These are phyloP conservation scores for Neospermospora avenae DNA, from an alignment of 2,329 filamentous ascomycete species.

Conservation along the genomic window DNA sequence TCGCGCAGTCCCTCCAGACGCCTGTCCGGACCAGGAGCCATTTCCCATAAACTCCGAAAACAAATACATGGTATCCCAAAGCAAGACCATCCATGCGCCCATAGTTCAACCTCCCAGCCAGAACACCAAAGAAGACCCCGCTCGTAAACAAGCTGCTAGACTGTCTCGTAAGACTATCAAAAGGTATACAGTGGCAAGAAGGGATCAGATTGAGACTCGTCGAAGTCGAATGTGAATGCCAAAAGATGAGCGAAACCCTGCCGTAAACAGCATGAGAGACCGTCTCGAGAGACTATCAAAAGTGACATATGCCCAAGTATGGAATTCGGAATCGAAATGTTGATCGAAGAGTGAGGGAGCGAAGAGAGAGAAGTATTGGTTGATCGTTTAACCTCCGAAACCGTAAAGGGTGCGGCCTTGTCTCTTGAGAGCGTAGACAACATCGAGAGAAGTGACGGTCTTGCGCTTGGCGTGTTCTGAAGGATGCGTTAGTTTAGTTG, in stretches of 20 bases:
- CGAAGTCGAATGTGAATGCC: slow-evolving; percentile 20
- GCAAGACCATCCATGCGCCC: slow-evolving; percentile 5
- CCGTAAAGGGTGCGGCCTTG: slow-evolving; percentile 66
- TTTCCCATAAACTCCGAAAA: slow-evolving; percentile 25
- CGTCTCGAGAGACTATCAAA: slow-evolving; percentile 37
- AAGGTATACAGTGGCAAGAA: slow-evolving; percentile 28
- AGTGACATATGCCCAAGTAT: slow-evolving; percentile 30
- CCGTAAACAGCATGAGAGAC: slow-evolving; percentile 39
- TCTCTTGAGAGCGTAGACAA: slow-evolving; percentile 64
- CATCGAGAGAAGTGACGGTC: slow-evolving; percentile 65
- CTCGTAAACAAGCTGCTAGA: slow-evolving; percentile 39
- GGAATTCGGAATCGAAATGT: slow-evolving; percentile 19
- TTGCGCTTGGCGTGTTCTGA: slow-evolving; percentile 74
- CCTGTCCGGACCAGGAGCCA: slow-evolving; percentile 25
- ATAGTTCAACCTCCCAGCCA: slow-evolving; percentile 20
- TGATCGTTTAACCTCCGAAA: slow-evolving; percentile 61
- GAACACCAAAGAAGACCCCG: slow-evolving; percentile 28
- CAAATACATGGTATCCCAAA: slow-evolving; percentile 17
- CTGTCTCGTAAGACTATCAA: slow-evolving; percentile 37
- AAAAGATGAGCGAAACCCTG: slow-evolving; percentile 33
- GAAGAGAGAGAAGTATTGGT: slow-evolving; percentile 39
- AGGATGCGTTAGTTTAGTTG: neutral
- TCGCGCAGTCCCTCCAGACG: slow-evolving; percentile 21
- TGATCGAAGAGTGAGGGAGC: slow-evolving; percentile 24
- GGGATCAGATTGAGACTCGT: slow-evolving; percentile 27